Base-by-base conservation (phyloP, 2,329 filamentous ascomycete species). In the Phaeosphaeriaceae sp. region DNA sequence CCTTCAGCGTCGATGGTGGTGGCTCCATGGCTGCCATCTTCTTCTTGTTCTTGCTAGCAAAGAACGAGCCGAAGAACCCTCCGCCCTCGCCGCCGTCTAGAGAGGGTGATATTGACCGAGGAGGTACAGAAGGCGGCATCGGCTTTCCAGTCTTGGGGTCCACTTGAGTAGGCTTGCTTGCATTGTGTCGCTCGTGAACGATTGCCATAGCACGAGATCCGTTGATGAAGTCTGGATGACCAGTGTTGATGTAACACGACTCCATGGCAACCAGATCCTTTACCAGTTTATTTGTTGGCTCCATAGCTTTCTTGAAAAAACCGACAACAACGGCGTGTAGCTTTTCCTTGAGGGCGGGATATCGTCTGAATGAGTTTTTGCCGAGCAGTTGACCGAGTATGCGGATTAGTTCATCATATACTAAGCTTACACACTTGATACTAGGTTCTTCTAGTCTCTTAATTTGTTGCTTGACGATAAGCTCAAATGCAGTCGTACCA, bases 21-120 rank as follows among this genome's bases (percentile, higher is more conserved):
- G 94, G 82, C 74, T 99, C 94, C 94, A 99, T 99, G 39, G 93
- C 92, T n/a, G 94, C 94, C 78, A 96, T 95, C 87, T 97, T 97
- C 85, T 99, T 99, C 87, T 97, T 99, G 80, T 97, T 99, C 85
- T 97, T 99, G 70, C 90, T 92, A 9, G 94, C 91, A 72, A 97
- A 99, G 84, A 99, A 99, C 68, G 90, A 96, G 63, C 94, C 94
- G 66, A 99, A 99, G 83, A 99, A 99, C 30, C 93, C 92, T 52
- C 83, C 67, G 13, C 73, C 67, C 8, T 71, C 79, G 70, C 90
- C 90, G 53, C 74, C 75, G 42, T 86, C 85, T 40, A 91, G 78
- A 32, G 87, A 88, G 6, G 91, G 94, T 70, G 87, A 96, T 46
- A 83, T 83, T 35, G 89, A 85, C 56, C 92, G 87, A 42, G 81